phyloP scores from a whole-genome alignment of 2,329 filamentous ascomycete species.

The Epichloe uncinata region DNA sequence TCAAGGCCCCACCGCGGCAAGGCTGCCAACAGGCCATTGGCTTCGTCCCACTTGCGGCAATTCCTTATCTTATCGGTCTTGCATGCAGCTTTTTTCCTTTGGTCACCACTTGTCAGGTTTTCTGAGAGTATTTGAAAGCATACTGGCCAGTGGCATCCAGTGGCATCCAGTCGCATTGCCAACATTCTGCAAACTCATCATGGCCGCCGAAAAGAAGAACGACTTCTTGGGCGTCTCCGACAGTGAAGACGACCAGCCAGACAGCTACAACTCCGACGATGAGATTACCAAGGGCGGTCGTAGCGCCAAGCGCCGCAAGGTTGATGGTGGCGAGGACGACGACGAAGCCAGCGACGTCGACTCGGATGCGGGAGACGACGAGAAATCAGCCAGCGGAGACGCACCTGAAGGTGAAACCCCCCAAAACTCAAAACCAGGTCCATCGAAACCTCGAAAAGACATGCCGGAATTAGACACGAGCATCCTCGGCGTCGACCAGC shows the following conservation, averaged over 20 bases:
- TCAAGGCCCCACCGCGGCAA: constrained; percentile 3
- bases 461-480: constrained; percentile 18
- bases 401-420: constrained; percentile 4
- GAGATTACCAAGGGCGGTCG: constrained; percentile 53
- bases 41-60: not conserved
- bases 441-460: constrained; percentile 7
- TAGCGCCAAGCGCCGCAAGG: constrained; percentile 49
- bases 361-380: constrained; percentile 17
- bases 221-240: constrained; percentile 51
- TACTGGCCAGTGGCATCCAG: not conserved
- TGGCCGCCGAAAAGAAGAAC: constrained; percentile 59
- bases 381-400: constrained; percentile 2
- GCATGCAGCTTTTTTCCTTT: constrained; percentile 4
- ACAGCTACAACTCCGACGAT: constrained; percentile 55
- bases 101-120: too few relatives aligned
- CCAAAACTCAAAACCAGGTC: constrained; percentile 12
- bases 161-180: not conserved
- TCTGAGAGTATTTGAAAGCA: not conserved
- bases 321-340: constrained; percentile 28
- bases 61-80: constrained; percentile 1
- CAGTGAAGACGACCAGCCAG: constrained; percentile 44
- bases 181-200: constrained; percentile 17
- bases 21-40: not conserved
- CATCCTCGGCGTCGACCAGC: constrained; percentile 37
- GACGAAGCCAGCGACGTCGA: constrained; percentile 24